Evolutionary conservation across 805 yeast species (phyloP), one percentile per base, ranked within the genome.

Genomic region (Zygoascus flipseniorum): DNA sequence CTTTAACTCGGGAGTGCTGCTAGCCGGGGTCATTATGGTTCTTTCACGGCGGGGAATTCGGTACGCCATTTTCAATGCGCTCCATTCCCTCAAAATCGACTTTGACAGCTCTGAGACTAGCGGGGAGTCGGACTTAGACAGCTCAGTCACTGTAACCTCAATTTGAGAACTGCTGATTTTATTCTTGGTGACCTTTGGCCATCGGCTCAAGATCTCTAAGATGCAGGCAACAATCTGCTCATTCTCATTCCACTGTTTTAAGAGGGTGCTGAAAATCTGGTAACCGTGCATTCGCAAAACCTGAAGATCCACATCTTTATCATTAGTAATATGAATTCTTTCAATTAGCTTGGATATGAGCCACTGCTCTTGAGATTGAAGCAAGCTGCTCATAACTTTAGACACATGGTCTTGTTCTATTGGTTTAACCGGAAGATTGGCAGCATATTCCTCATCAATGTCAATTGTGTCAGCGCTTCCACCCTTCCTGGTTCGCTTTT

Each of bases 271-370:
- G 51, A 90, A 73, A 18, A 93, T 82, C 63, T 83, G 83, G 68
- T 89, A 86, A 11, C 98, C 99, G 66, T 90, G 99, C 63, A 89
- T 75, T 56, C 83, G 78, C 61, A 88, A 80, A 44, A 90, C 80
- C 32, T 78, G 76, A 13, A 76, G 68, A 52, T 85, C 79, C 31
- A 85, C 72, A 5, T 68, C 66, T 1, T 72, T 71, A 44, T 78
- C 82, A 16, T 73, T 69, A 4, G 87, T 75, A 39, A 79, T 65
- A 54, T 76, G 73, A 31, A 86, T 76, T 58, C 98, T 77, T 59
- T 80, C 81, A 43, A 92, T 72, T 54, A 93, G 74, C 63, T 83
- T 85, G 43, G 72, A 69, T 8, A 83, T 79, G 35, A 92, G 78
- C 60, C 82, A 69, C 13, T 69, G 63, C 62, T 89, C 95, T 59